These are phyloP conservation scores for Glycyrrhiza uralensis DNA, from an alignment of 306 rosid genomes.

Conservation along the genomic window DNA sequence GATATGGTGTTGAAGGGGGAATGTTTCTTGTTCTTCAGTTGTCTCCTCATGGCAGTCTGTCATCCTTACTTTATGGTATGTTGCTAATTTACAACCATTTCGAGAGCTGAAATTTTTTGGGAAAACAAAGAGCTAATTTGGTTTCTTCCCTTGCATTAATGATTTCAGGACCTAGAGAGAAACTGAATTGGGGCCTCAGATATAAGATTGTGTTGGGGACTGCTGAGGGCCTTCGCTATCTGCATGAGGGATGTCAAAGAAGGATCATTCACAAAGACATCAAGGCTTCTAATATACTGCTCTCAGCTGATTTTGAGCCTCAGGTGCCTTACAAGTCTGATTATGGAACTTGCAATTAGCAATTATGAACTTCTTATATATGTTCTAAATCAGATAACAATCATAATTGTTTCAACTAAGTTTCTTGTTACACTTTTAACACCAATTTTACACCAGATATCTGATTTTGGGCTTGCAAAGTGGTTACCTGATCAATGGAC, in stretches of 20 bases:
- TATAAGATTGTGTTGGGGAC: slow-evolving; percentile 73
- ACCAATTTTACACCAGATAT: slow-evolving; percentile 57
- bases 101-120: slow-evolving; percentile 11
- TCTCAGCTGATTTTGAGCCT: slow-evolving; percentile 87
- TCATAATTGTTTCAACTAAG: slow-evolving; percentile 7
- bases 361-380: not conserved
- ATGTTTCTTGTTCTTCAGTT: slow-evolving; percentile 95
- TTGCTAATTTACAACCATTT: not conserved
- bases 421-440: slow-evolving; percentile 4
- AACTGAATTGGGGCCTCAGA: slow-evolving; percentile 68
- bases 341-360: not conserved
- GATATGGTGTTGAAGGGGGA: slow-evolving; percentile 98
- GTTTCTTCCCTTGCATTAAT: not conserved
- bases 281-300: slow-evolving; percentile 91
- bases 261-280: slow-evolving; percentile 95
- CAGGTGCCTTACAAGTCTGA: slow-evolving; percentile 49
- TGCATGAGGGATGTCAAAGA: slow-evolving; percentile 92
- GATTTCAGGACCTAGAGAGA: slow-evolving; percentile 74
- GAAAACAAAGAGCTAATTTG: not conserved
- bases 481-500: slow-evolving; percentile 99
- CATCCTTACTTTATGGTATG: slow-evolving; percentile 87
- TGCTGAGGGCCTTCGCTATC: slow-evolving; percentile 87
- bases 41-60: slow-evolving; percentile 91
- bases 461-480: slow-evolving; percentile 95
- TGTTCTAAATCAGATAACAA: slow-evolving; percentile 4